Conservation (phyloP, 2,329 filamentous ascomycete species). For the Ophiosphaerella herpotricha region DNA sequence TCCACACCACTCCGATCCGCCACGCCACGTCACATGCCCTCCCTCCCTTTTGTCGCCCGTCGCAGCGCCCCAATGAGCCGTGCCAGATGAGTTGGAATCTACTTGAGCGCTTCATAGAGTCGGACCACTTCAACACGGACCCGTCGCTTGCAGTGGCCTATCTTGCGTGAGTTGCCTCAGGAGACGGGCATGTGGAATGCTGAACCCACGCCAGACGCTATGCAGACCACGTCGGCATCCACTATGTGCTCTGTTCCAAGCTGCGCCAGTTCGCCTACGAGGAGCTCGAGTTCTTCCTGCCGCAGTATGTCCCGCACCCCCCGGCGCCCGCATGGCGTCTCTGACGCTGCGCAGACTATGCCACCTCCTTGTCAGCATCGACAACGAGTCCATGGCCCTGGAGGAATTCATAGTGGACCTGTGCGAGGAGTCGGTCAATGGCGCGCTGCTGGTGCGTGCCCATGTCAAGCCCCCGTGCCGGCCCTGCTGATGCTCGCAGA, state of each 20-base stretch:
- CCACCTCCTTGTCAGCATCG: slow-evolving; percentile 83
- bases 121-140: slow-evolving; percentile 91
- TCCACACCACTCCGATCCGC: too few relatives aligned
- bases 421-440: slow-evolving; percentile 85
- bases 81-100: slow-evolving; percentile 72
- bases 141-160: slow-evolving; percentile 88
- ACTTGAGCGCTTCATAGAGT: slow-evolving; percentile 88
- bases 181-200: background rate
- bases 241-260: slow-evolving; percentile 87
- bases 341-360: slow-evolving; percentile 59
- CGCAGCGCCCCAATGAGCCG: slow-evolving; percentile 44
- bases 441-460: slow-evolving; percentile 72
- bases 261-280: slow-evolving; percentile 86
- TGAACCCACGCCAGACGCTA: slow-evolving; percentile 65
- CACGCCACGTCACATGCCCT: background rate
- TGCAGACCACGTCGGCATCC: slow-evolving; percentile 86
- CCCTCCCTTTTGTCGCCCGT: slow-evolving; percentile 13
- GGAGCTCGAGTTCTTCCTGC: slow-evolving; percentile 91
- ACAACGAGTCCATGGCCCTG: slow-evolving; percentile 89
- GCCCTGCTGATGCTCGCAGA: slow-evolving; percentile 55
- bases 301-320: slow-evolving; percentile 52
- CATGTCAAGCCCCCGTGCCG: background rate
- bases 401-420: slow-evolving; percentile 86
- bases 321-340: slow-evolving; percentile 47
- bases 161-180: slow-evolving; percentile 69